Conservation (phyloP, 306 rosid species). For the Quercus cerris region DNA sequence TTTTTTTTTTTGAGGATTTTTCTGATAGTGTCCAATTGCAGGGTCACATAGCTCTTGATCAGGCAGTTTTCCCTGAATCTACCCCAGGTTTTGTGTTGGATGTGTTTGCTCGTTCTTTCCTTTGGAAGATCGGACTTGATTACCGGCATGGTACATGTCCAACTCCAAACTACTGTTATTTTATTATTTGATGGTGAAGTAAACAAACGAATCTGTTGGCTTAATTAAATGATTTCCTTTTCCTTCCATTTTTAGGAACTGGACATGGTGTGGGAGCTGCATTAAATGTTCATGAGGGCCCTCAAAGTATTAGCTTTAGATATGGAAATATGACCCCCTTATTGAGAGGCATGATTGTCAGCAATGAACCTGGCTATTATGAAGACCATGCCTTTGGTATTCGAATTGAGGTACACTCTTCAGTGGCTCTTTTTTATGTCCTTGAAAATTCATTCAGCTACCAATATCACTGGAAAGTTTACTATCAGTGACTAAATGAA, state of each 20-base stretch:
- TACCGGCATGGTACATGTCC: conserved; percentile 77
- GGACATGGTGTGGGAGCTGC: conserved; percentile 99
- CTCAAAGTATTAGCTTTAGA: conserved; percentile 88
- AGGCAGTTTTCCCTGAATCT: conserved; percentile 79
- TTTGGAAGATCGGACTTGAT: conserved; percentile 98
- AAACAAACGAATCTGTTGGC: background rate
- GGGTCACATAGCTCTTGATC: conserved; percentile 97
- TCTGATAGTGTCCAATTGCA: conserved; percentile 39
- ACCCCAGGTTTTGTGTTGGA: conserved; percentile 95
- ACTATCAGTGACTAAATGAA: conserved; percentile 1
- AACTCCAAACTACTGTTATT: background rate
- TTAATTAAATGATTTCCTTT: conserved; percentile 11
- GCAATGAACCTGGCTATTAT: conserved; percentile 99
- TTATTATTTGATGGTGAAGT: background rate
- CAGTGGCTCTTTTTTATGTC: conserved; percentile 15
- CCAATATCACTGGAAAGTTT: background rate
- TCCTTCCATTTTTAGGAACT: conserved; percentile 52
- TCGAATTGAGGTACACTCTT: conserved; percentile 73
- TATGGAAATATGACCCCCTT: conserved; percentile 82
- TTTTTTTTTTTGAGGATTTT: background rate
- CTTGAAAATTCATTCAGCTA: conserved; percentile 8
- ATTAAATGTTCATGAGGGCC: conserved; percentile 94
- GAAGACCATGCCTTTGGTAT: conserved; percentile 95
- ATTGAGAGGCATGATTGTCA: conserved; percentile 74
- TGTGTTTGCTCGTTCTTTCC: conserved; percentile 92